A percentile compares a stretch with the other conserved stretches of the same genome.
These are phyloP conservation scores for Dryas integrifolia DNA, from an alignment of 331 rosid species.

Conservation along the genomic window DNA sequence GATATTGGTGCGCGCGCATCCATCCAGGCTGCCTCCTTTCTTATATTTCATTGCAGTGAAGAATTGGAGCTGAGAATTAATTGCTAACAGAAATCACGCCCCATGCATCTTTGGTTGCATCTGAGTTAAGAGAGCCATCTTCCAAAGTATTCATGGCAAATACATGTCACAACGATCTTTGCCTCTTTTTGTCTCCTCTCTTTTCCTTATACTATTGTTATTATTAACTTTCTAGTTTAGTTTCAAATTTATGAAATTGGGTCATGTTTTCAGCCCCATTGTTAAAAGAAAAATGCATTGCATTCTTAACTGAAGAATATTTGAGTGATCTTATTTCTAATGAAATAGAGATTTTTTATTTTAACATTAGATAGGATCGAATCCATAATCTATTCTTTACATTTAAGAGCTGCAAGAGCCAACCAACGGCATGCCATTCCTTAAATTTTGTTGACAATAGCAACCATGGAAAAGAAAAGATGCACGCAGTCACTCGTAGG, in stretches of 20 bases:
- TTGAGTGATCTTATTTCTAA: not conserved
- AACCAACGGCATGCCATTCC: not conserved
- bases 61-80: constrained; percentile 7
- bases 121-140: constrained; percentile 6
- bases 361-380: not conserved
- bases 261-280: not conserved
- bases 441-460: not conserved
- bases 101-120: constrained; percentile 13
- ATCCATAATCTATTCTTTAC: too few species aligned
- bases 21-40: constrained; percentile 14
- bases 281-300: not conserved
- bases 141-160: constrained; percentile 1
- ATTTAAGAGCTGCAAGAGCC: not conserved
- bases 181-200: not conserved
- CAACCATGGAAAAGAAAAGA: not conserved
- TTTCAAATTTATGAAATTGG: not conserved
- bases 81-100: not conserved
- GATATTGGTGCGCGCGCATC: constrained; percentile 21
- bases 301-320: not conserved
- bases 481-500: too few species aligned
- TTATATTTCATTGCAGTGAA: not conserved
- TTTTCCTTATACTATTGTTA: not conserved
- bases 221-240: not conserved
- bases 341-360: not conserved
- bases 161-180: not conserved